Evolutionary conservation across 805 yeast genomes (phyloP).

Genomic region (Jamesozyma rosinii): DNA sequence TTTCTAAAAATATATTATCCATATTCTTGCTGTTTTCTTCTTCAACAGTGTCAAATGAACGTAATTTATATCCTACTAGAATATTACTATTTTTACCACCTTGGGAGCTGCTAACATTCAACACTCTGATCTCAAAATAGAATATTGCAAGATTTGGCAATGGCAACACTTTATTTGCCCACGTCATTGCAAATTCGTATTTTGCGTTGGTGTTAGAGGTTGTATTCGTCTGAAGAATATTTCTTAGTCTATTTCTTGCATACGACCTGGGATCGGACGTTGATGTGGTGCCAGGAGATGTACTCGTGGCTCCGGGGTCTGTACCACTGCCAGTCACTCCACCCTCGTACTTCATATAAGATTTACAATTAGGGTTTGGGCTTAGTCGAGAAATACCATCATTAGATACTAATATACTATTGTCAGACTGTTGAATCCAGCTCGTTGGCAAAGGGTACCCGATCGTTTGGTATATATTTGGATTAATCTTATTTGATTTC

Average conservation of each 20-base stretch:
- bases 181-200: constrained; percentile 22
- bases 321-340: not conserved
- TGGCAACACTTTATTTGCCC: constrained; percentile 24
- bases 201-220: constrained; percentile 7
- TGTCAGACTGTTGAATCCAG: constrained; percentile 23
- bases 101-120: constrained; percentile 20
- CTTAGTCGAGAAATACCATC: constrained; percentile 21
- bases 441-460: constrained; percentile 24
- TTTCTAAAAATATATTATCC: constrained; percentile 3
- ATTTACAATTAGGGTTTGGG: constrained; percentile 24
- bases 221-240: constrained; percentile 3
- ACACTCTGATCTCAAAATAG: constrained; percentile 25
- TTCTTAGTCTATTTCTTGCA: constrained; percentile 17
- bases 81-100: constrained; percentile 23
- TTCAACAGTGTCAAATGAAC: constrained; percentile 2
- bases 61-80: constrained; percentile 24
- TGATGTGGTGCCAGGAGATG: not conserved
- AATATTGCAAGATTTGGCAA: constrained; percentile 19
- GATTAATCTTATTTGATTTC: constrained; percentile 14
- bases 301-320: not conserved
- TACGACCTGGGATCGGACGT: not conserved
- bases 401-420: constrained; percentile 18
- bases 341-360: constrained; percentile 14
- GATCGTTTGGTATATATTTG: constrained; percentile 20
- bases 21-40: not conserved